Percentiles rank a stretch among this genome's conserved stretches.
phyloP scores from a whole-genome alignment of 371 early-diverging fungal species.

The Amoeboradix gromovi region DNA sequence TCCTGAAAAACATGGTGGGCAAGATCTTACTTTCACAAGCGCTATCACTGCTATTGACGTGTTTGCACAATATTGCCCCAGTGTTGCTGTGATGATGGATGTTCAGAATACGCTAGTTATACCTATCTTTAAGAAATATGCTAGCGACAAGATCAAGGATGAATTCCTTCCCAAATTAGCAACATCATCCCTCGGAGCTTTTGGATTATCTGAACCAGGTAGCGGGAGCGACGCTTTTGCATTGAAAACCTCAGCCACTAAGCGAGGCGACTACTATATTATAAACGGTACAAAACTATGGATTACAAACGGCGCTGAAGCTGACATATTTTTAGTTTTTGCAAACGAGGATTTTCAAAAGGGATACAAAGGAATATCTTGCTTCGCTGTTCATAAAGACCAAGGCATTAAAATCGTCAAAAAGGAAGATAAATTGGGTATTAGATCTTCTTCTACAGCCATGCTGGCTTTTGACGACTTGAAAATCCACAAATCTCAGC shows the following conservation, averaged over 20 bases:
- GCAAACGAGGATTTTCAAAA: conserved; percentile 75
- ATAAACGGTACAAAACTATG: conserved; percentile 47
- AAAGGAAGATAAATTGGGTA: conserved; percentile 91
- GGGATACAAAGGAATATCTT: conserved; percentile 92
- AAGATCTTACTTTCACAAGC: conserved; percentile 61
- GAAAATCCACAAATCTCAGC: conserved; percentile 53
- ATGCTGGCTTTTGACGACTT: conserved; percentile 71
- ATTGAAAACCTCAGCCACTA: conserved; percentile 60
- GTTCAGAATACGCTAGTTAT: conserved; percentile 92
- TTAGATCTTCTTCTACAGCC: conserved; percentile 82
- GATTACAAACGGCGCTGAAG: conserved; percentile 37
- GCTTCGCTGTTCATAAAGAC: conserved; percentile 79
- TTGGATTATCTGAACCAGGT: conserved; percentile 73
- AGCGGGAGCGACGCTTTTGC: conserved; percentile 90
- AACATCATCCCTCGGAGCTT: conserved; percentile 52
- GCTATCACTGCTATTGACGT: conserved; percentile 71
- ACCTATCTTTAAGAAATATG: conserved; percentile 72
- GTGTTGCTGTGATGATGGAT: conserved; percentile 67
- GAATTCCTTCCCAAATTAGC: conserved; percentile 58
- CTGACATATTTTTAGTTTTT: conserved; percentile 84
- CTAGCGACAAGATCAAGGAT: conserved; percentile 32
- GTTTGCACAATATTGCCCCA: conserved; percentile 81
- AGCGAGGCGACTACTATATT: conserved; percentile 63
- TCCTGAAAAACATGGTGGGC: conserved; percentile 41
- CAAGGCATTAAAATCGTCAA: conserved; percentile 76